phyloP scores from a whole-genome alignment of 1,139 yeast species.

The Williopsis jadinii region DNA sequence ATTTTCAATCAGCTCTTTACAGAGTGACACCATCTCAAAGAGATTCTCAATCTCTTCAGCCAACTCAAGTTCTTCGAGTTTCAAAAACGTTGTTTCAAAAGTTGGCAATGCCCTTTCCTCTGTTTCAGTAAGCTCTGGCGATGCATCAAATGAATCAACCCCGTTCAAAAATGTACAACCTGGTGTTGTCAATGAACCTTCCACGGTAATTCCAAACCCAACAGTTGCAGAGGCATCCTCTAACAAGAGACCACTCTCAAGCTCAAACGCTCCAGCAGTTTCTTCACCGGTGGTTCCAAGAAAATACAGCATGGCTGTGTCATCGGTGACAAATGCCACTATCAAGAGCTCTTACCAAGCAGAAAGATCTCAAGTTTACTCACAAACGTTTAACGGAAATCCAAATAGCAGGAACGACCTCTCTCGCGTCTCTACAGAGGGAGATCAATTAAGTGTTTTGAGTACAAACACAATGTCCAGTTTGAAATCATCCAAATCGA shows the following conservation, averaged over 20 bases:
- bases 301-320: conserved; percentile 5
- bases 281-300: conserved; percentile 4
- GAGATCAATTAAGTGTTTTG: conserved; percentile 15
- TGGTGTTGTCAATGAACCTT: conserved; percentile 19
- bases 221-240: not conserved
- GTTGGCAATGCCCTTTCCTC: conserved; percentile 23
- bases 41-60: conserved; percentile 19
- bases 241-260: conserved; percentile 1
- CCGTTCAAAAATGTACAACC: conserved; percentile 17
- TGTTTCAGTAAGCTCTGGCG: conserved; percentile 19
- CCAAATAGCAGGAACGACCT: not conserved
- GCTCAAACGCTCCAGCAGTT: conserved; percentile 1
- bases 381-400: conserved; percentile 3
- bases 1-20: conserved; percentile 13
- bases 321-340: conserved; percentile 3
- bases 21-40: conserved; percentile 13
- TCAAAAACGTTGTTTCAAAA: conserved; percentile 24
- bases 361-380: conserved; percentile 8
- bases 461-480: conserved; percentile 9
- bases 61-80: conserved; percentile 15
- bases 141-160: conserved; percentile 16
- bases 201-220: too few species aligned
- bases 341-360: conserved; percentile 9
- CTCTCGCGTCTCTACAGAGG: conserved; percentile 3
- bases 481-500: conserved; percentile 19